A percentile compares a stretch with the other conserved stretches of the same genome.
These are phyloP conservation scores for Abrus pulchellus DNA, from an alignment of 306 rosid species.

Conservation along the genomic window DNA sequence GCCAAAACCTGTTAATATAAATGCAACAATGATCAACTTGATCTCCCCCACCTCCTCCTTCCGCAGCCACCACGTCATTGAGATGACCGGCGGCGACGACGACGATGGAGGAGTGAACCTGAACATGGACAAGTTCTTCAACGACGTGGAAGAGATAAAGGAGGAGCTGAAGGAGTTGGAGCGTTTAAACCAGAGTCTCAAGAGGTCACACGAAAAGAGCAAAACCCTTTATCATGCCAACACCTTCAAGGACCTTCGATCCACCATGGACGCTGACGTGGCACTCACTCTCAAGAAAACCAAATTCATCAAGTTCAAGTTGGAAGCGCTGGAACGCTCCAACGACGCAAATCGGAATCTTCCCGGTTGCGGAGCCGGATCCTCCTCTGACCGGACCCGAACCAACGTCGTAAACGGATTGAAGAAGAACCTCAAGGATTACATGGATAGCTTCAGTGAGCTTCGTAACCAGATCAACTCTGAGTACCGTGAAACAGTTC, in stretches of 20 bases:
- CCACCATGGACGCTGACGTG: slow-evolving; percentile 88
- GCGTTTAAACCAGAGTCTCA: slow-evolving; percentile 55
- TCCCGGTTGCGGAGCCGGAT: slow-evolving; percentile 85
- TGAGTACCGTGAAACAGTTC: slow-evolving; percentile 89
- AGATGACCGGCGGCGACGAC: slow-evolving; percentile 59
- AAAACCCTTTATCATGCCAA: slow-evolving; percentile 86
- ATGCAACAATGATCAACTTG: slow-evolving; percentile 68
- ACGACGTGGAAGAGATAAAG: slow-evolving; percentile 72
- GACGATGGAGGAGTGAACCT: slow-evolving; percentile 41
- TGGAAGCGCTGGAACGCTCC: slow-evolving; percentile 83
- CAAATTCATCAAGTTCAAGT: slow-evolving; percentile 73
- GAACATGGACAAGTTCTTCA: slow-evolving; percentile 74
- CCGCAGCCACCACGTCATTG: slow-evolving; percentile 68
- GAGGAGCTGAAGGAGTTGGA: slow-evolving; percentile 83
- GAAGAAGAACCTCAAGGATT: slow-evolving; percentile 86
- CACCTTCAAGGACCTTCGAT: slow-evolving; percentile 75
- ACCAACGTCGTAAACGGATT: slow-evolving; percentile 77
- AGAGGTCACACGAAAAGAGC: slow-evolving; percentile 69
- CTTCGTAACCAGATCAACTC: slow-evolving; percentile 57
- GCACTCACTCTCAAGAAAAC: slow-evolving; percentile 76
- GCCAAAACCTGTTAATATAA: too few species aligned
- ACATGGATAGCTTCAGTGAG: slow-evolving; percentile 76
- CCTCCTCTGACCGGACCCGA: slow-evolving; percentile 86
- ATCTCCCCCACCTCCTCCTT: slow-evolving; percentile 79
- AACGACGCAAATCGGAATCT: slow-evolving; percentile 81